phyloP scores from a whole-genome alignment of 495 filamentous ascomycete genomes.

The Podospora comata region DNA sequence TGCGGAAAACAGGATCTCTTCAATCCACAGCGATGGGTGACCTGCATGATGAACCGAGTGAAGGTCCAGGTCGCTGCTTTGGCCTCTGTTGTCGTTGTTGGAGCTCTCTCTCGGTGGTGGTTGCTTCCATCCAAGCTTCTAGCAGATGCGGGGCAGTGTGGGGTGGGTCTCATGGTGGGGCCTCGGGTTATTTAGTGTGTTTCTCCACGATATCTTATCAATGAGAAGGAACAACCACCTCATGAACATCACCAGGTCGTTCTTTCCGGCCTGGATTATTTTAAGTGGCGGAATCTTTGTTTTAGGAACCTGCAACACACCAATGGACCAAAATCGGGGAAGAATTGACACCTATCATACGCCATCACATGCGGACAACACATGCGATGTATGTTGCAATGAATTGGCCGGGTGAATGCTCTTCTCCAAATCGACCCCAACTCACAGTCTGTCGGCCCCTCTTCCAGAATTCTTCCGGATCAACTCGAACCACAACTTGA shows the following conservation, averaged over 20 bases:
- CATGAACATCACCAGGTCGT: background rate
- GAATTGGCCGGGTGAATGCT: background rate
- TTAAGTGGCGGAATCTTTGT: background rate
- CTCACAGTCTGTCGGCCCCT: slow-evolving; percentile 11
- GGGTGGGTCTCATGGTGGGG: background rate
- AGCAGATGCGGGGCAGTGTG: background rate
- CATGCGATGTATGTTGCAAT: background rate
- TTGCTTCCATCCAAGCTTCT: background rate
- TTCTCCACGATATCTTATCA: background rate
- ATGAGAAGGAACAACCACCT: background rate
- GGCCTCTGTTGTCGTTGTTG: background rate
- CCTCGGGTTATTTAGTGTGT: background rate
- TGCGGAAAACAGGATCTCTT: background rate
- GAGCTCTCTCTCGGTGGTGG: background rate
- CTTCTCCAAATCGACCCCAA: slow-evolving; percentile 18
- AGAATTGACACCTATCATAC: background rate
- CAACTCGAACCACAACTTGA: background rate
- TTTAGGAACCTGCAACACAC: background rate
- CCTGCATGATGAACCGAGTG: background rate
- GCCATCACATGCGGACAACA: background rate
- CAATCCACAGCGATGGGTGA: background rate
- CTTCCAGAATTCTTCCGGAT: slow-evolving; percentile 15
- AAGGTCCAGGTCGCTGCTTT: background rate
- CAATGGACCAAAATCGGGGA: background rate
- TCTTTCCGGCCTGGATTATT: background rate